phyloP scores from a whole-genome alignment of 768 basidiomycete species.

The Lentinula guzmanii region DNA sequence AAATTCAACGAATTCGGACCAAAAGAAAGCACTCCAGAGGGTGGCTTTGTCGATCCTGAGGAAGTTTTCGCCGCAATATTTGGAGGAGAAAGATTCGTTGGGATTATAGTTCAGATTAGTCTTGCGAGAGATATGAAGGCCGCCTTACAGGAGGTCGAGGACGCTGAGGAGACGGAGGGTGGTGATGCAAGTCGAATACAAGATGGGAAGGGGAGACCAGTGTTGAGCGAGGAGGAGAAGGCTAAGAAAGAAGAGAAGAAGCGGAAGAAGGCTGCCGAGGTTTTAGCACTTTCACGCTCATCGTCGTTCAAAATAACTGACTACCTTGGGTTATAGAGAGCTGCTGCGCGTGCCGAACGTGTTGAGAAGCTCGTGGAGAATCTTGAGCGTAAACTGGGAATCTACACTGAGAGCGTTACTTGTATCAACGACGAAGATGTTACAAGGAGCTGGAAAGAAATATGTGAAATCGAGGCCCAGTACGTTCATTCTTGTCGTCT shows the following conservation, averaged over 20 bases:
- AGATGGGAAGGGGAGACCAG: slow-evolving; percentile 48
- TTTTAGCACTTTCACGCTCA: slow-evolving; percentile 17
- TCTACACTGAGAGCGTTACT: slow-evolving; percentile 81
- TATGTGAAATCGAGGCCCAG: slow-evolving; percentile 80
- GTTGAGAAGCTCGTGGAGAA: slow-evolving; percentile 73
- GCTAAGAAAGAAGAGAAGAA: slow-evolving; percentile 71
- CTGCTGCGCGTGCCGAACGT: slow-evolving; percentile 70
- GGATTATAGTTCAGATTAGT: slow-evolving; percentile 86
- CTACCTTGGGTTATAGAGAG: slow-evolving; percentile 61
- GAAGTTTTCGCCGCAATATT: slow-evolving; percentile 81
- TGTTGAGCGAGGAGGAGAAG: slow-evolving; percentile 64
- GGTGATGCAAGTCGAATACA: slow-evolving; percentile 29
- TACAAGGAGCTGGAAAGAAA: slow-evolving; percentile 64
- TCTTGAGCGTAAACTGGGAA: slow-evolving; percentile 74
- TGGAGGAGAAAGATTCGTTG: slow-evolving; percentile 79
- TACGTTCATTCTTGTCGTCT: slow-evolving; percentile 28
- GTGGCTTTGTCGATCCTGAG: slow-evolving; percentile 85
- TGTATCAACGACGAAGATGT: slow-evolving; percentile 68
- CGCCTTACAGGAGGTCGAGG: slow-evolving; percentile 82
- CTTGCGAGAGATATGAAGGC: slow-evolving; percentile 90
- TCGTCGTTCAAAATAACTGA: background rate
- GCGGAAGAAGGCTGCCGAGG: slow-evolving; percentile 62
- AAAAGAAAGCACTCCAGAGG: slow-evolving; percentile 74
- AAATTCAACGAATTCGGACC: slow-evolving; percentile 93
- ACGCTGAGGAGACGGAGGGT: slow-evolving; percentile 41